phyloP scores from a whole-genome alignment of 805 yeast genomes.

The Wickerhamomyces chambardii region DNA sequence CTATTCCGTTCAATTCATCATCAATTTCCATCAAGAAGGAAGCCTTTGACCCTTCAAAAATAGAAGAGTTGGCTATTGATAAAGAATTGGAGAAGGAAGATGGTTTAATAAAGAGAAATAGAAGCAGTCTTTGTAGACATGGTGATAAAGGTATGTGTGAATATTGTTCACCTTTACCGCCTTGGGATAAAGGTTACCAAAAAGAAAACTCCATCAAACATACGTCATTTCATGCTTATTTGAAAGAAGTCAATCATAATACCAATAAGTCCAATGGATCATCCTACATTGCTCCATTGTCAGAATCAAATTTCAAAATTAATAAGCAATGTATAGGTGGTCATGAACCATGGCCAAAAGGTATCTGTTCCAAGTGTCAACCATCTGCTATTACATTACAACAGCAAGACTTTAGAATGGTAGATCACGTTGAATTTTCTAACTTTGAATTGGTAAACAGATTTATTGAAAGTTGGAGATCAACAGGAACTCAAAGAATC shows the following conservation, averaged over 20 bases:
- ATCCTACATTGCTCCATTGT: slow-evolving; percentile 75
- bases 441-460: slow-evolving; percentile 63
- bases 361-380: slow-evolving; percentile 94
- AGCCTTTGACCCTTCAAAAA: slow-evolving; percentile 11
- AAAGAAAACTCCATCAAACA: slow-evolving; percentile 77
- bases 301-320: slow-evolving; percentile 62
- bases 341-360: slow-evolving; percentile 90
- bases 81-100: slow-evolving; percentile 48
- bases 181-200: slow-evolving; percentile 81
- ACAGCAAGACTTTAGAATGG: slow-evolving; percentile 89
- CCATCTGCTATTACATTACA: slow-evolving; percentile 92
- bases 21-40: slow-evolving; percentile 5
- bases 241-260: slow-evolving; percentile 60
- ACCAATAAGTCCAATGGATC: slow-evolving; percentile 47
- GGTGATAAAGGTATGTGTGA: slow-evolving; percentile 97
- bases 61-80: slow-evolving; percentile 61
- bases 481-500: slow-evolving; percentile 76
- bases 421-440: slow-evolving; percentile 92
- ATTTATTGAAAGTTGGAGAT: slow-evolving; percentile 90
- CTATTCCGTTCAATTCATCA: slow-evolving; percentile 2
- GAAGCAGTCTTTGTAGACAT: slow-evolving; percentile 68
- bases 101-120: slow-evolving; percentile 65
- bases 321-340: slow-evolving; percentile 62
- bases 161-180: slow-evolving; percentile 91
- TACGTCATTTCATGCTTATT: slow-evolving; percentile 74